Conservation (phyloP, 495 filamentous ascomycete species). For the Penicillium pancosmium region DNA sequence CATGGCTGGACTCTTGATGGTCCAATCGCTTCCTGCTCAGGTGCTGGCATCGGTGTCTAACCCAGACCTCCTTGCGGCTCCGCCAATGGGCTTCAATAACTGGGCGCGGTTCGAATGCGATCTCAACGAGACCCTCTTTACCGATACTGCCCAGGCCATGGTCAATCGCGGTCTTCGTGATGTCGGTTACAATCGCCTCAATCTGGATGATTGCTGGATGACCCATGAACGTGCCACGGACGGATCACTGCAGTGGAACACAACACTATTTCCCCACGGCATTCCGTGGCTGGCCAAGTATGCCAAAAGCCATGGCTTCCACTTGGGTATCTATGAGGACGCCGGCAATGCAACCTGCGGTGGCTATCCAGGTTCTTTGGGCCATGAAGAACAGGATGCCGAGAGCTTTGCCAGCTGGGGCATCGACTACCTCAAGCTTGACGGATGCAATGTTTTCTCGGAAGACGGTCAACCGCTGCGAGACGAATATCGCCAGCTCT, state of each 20-base stretch:
- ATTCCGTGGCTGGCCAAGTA: slow-evolving; percentile 44
- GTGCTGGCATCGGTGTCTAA: slow-evolving; percentile 18
- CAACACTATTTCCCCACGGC: slow-evolving; percentile 39
- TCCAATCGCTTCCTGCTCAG: slow-evolving; percentile 19
- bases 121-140: slow-evolving; percentile 47
- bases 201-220: slow-evolving; percentile 50
- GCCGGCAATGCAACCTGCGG: slow-evolving; percentile 45
- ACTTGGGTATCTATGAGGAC: slow-evolving; percentile 46
- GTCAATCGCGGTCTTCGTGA: slow-evolving; percentile 36
- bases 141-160: slow-evolving; percentile 42
- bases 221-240: slow-evolving; percentile 27
- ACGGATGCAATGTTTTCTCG: slow-evolving; percentile 42
- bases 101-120: slow-evolving; percentile 47
- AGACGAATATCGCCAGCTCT: slow-evolving; percentile 37
- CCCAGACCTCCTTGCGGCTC: slow-evolving; percentile 31
- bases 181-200: slow-evolving; percentile 45
- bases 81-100: slow-evolving; percentile 51
- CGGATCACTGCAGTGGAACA: slow-evolving; percentile 41
- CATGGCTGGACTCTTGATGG: slow-evolving; percentile 22
- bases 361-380: slow-evolving; percentile 41
- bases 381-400: slow-evolving; percentile 40
- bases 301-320: slow-evolving; percentile 34
- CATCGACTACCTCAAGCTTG: slow-evolving; percentile 47
- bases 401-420: slow-evolving; percentile 44
- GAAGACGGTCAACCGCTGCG: slow-evolving; percentile 24